A percentile compares a stretch with the other conserved stretches of the same genome.
Conservation (phyloP, 2,329 filamentous ascomycete species). For the Hypoxylon sp. region DNA sequence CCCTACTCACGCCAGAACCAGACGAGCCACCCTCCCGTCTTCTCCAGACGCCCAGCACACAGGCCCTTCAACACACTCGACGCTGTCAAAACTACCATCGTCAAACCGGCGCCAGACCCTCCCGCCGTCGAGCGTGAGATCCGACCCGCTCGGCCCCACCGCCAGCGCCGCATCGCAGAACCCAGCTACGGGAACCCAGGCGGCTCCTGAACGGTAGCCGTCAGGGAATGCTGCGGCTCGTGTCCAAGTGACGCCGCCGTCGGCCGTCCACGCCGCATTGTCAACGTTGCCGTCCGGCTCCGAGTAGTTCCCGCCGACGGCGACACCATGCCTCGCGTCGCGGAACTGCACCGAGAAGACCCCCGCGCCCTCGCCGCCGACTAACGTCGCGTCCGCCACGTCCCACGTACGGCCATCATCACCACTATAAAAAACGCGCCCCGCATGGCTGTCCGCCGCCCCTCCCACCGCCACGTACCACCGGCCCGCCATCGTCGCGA, state of each 20-base stretch:
- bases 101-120: slow-evolving; percentile 43
- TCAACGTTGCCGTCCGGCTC: slow-evolving; percentile 30
- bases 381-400: slow-evolving; percentile 38
- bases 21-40: slow-evolving; percentile 39
- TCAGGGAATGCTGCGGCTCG: slow-evolving; percentile 39
- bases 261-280: slow-evolving; percentile 44
- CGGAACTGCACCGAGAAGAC: slow-evolving; percentile 48
- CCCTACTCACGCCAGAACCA: slow-evolving; percentile 10
- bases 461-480: slow-evolving; percentile 45
- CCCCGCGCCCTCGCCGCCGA: slow-evolving; percentile 41
- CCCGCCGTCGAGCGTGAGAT: slow-evolving; percentile 44
- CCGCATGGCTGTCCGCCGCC: slow-evolving; percentile 41
- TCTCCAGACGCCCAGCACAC: slow-evolving; percentile 47
- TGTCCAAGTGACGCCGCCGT: slow-evolving; percentile 45
- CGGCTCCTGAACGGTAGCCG: slow-evolving; percentile 45
- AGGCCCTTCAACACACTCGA: slow-evolving; percentile 40
- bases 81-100: slow-evolving; percentile 45
- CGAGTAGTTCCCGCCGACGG: slow-evolving; percentile 46
- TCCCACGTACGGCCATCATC: slow-evolving; percentile 43
- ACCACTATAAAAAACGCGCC: slow-evolving; percentile 41
- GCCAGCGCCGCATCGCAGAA: slow-evolving; percentile 40
- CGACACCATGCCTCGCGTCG: slow-evolving; percentile 40
- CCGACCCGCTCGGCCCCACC: slow-evolving; percentile 46
- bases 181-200: slow-evolving; percentile 43
- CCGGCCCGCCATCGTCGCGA: slow-evolving; percentile 40